Base-by-base conservation (phyloP, 2,329 filamentous ascomycete genomes). In the Cytospora piceae region DNA sequence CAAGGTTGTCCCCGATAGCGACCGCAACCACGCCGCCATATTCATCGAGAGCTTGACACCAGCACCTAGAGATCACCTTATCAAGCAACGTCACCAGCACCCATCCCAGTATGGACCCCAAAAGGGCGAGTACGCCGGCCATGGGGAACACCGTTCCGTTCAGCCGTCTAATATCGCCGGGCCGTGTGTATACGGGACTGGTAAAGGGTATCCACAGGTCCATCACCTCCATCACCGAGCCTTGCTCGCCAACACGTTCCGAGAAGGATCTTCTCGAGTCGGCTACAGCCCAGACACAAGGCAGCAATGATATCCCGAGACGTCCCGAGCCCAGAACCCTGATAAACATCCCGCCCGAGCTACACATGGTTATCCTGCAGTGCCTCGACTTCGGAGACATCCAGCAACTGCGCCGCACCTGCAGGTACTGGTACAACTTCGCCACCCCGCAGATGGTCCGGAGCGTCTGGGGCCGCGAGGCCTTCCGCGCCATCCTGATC, bases 331-430 rank as follows among this genome's bases (percentile, higher is more conserved):
- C 66, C 15, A 27, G 58, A 56, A 68, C 22, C 61, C 67, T 82
- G 4, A 69, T 79, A 42, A 72, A 72, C 31, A 73, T 82, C 0
- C 80, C 81, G 4, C 71, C 72, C 9, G 81, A 82, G 70, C 69
- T 83, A 7, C 78, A 81, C 61, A 71, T 81, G 53, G 71, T 77
- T 69, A 75, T 82, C 51, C 69, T 81, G n/a, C 68, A 71, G 27
- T 70, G 77, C 27, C 77, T 82, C 60, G 74, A 74, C 63, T 81
- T 82, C 63, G 79, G 77, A 49, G 77, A 81, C 68, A 74, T 82
- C 22, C 75, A 80, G 68, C 74, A 75, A 20, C 72, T 82, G 20
- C 77, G 81, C 14, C 74, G 76, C 31, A 80, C 79, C 12, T 81
- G 77, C 69, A 76, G 72, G 49, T 72, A 73, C 66, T 75, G 80